Percentiles rank a stretch among this genome's conserved stretches.
phyloP scores from a whole-genome alignment of 1,284 basidiomycete genomes.

The Schizophyllum commune region DNA sequence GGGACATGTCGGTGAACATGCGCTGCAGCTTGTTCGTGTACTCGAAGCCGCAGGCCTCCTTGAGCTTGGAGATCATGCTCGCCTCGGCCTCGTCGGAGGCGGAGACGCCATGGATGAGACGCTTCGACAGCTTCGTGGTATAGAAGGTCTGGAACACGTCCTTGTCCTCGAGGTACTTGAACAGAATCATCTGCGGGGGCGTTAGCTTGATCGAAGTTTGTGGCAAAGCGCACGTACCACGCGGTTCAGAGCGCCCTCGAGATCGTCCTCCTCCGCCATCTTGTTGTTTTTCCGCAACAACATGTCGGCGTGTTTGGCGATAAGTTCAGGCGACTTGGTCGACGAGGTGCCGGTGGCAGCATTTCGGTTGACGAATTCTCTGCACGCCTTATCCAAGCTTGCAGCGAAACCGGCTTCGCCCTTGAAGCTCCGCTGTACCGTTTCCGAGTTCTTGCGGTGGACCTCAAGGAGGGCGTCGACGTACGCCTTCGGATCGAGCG shows the following conservation, averaged over 20 bases:
- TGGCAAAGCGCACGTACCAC: constrained; percentile 47
- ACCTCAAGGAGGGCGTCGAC: constrained; percentile 90
- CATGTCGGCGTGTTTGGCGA: constrained; percentile 92
- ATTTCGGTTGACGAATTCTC: constrained; percentile 95
- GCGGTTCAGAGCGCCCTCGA: constrained; percentile 87
- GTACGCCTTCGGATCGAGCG: constrained; percentile 84
- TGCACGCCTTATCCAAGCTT: constrained; percentile 91
- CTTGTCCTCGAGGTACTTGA: constrained; percentile 99
- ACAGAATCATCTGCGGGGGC: constrained; percentile 79
- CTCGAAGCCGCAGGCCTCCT: constrained; percentile 98
- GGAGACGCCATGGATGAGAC: constrained; percentile 88
- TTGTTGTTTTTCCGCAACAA: constrained; percentile 95
- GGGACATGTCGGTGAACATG: constrained; percentile 94
- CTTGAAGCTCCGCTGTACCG: constrained; percentile 86
- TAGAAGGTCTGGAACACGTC: constrained; percentile 99
- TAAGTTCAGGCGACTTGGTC: constrained; percentile 89
- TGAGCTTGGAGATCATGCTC: constrained; percentile 98
- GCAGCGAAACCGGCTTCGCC: constrained; percentile 95
- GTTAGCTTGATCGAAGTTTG: constrained; percentile 6
- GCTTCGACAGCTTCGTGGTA: constrained; percentile 92
- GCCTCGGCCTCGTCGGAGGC: constrained; percentile 97
- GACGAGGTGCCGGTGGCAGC: constrained; percentile 78
- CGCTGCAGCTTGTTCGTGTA: constrained; percentile 97
- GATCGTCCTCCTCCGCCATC: constrained; percentile 84
- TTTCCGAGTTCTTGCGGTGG: constrained; percentile 88